A percentile compares a stretch with the other conserved stretches of the same genome.
Conservation (phyloP, 1,284 basidiomycete genomes). For the Puccinia coronata region DNA sequence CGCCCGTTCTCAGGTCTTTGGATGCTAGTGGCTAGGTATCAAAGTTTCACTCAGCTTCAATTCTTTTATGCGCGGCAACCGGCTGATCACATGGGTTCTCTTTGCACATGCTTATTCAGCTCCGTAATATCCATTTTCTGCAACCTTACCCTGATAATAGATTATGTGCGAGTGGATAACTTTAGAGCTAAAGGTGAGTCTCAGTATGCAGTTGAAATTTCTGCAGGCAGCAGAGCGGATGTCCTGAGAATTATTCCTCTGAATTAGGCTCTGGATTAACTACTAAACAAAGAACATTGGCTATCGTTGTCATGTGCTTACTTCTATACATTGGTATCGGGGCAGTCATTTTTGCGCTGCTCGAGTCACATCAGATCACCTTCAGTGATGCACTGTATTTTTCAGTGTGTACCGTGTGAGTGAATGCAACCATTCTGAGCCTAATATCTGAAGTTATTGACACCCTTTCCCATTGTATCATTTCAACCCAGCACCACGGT, state of each 20-base stretch:
- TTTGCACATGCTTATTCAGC: background rate
- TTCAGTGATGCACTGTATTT: slow-evolving; percentile 48
- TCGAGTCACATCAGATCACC: slow-evolving; percentile 9
- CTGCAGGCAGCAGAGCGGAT: too few relatives aligned
- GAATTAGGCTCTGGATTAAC: slow-evolving; percentile 41
- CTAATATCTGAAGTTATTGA: background rate
- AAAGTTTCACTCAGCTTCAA: background rate
- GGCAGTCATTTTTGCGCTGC: slow-evolving; percentile 23
- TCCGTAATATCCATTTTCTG: slow-evolving; percentile 24
- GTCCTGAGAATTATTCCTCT: background rate
- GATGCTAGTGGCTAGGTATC: slow-evolving; percentile 46
- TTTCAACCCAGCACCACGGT: slow-evolving; percentile 36
- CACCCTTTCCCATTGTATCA: background rate
- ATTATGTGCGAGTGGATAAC: slow-evolving; percentile 43
- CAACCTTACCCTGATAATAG: slow-evolving; percentile 16
- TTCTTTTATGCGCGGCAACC: background rate
- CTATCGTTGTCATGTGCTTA: slow-evolving; percentile 32
- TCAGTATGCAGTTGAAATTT: background rate
- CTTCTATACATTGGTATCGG: slow-evolving; percentile 37
- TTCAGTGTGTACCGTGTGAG: slow-evolving; percentile 45
- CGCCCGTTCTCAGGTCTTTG: slow-evolving; percentile 1
- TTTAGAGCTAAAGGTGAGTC: slow-evolving; percentile 38
- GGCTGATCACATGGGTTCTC: too few relatives aligned
- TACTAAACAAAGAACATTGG: slow-evolving; percentile 48
- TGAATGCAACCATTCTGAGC: background rate